A percentile compares a stretch with the other conserved stretches of the same genome.
Evolutionary conservation across 1,284 basidiomycete species (phyloP).

Genomic region (Austropuccinia psidii): DNA sequence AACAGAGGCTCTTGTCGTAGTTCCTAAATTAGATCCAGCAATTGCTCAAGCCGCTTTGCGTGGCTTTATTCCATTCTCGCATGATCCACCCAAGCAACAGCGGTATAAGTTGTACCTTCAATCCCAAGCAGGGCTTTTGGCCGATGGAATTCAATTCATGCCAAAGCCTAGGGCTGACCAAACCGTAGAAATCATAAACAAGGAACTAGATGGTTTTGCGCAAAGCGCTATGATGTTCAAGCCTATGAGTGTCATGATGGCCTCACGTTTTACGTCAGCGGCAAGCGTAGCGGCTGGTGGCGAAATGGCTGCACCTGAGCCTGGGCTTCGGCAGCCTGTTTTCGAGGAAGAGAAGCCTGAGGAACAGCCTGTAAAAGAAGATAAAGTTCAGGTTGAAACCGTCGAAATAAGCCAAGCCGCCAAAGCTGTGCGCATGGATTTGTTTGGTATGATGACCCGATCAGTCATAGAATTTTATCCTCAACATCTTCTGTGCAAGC

Average conservation of each 20-base stretch:
- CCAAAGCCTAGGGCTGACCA: constrained; percentile 48
- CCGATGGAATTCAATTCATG: constrained; percentile 32
- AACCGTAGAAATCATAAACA: constrained; percentile 61
- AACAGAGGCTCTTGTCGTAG: constrained; percentile 46
- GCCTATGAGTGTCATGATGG: constrained; percentile 85
- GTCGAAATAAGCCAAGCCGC: constrained; percentile 55
- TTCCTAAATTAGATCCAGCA: constrained; percentile 63
- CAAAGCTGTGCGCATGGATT: constrained; percentile 70
- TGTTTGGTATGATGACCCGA: constrained; percentile 78
- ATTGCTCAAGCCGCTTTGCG: constrained; percentile 76
- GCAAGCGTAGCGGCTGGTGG: constrained; percentile 55
- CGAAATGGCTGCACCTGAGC: constrained; percentile 56
- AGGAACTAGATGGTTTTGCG: constrained; percentile 76
- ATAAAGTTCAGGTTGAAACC: constrained; percentile 45
- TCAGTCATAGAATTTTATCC: constrained; percentile 70
- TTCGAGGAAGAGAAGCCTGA: constrained; percentile 53
- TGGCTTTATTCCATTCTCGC: constrained; percentile 81
- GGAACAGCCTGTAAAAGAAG: constrained; percentile 36
- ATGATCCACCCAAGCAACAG: constrained; percentile 68
- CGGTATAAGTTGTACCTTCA: constrained; percentile 76
- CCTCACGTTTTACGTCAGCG: constrained; percentile 77
- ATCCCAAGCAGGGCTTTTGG: constrained; percentile 55
- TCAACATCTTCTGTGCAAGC: constrained; percentile 72
- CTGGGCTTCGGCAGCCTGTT: constrained; percentile 61
- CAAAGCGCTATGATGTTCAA: constrained; percentile 83